Evolutionary conservation across 805 yeast species (phyloP).

Genomic region (Candida dendrica): DNA sequence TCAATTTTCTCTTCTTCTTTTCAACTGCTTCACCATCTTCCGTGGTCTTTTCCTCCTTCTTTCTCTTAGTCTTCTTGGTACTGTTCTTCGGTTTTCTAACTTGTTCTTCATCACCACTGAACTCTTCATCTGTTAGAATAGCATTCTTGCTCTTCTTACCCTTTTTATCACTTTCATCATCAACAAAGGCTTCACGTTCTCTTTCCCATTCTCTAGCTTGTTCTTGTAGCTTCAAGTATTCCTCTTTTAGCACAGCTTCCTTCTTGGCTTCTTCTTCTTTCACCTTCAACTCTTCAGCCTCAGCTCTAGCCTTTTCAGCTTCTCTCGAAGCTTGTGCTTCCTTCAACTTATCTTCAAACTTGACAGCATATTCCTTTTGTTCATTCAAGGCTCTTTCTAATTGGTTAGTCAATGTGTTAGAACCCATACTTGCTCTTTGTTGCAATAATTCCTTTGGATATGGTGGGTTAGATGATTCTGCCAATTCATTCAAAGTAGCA

Average conservation of each 20-base stretch:
- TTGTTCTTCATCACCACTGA: conserved; percentile 24
- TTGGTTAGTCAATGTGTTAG: conserved; percentile 64
- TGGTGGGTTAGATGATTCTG: conserved; percentile 61
- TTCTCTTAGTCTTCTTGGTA: conserved; percentile 12
- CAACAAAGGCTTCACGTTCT: conserved; percentile 34
- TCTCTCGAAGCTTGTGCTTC: conserved; percentile 60
- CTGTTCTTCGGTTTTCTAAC: conserved; percentile 14
- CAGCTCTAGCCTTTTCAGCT: conserved; percentile 38
- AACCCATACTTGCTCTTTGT: conserved; percentile 83
- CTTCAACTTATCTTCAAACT: conserved; percentile 52
- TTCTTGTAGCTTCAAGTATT: conserved; percentile 44
- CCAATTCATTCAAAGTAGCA: conserved; percentile 45
- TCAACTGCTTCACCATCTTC: conserved; percentile 10
- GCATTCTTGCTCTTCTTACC: conserved; percentile 27
- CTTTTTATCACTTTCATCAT: conserved; percentile 32
- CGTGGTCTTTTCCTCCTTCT: conserved; percentile 8
- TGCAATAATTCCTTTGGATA: conserved; percentile 73
- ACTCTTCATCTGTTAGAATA: conserved; percentile 42
- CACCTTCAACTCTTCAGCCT: conserved; percentile 40
- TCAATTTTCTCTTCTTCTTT: conserved; percentile 19
- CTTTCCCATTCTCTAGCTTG: conserved; percentile 52
- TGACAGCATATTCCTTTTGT: conserved; percentile 59
- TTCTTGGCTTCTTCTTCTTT: conserved; percentile 42
- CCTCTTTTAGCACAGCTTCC: conserved; percentile 30
- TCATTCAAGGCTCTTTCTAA: conserved; percentile 64